These are phyloP conservation scores for Psidium friedrichsthalianum DNA, from an alignment of 345 rosid genomes.

Conservation along the genomic window DNA sequence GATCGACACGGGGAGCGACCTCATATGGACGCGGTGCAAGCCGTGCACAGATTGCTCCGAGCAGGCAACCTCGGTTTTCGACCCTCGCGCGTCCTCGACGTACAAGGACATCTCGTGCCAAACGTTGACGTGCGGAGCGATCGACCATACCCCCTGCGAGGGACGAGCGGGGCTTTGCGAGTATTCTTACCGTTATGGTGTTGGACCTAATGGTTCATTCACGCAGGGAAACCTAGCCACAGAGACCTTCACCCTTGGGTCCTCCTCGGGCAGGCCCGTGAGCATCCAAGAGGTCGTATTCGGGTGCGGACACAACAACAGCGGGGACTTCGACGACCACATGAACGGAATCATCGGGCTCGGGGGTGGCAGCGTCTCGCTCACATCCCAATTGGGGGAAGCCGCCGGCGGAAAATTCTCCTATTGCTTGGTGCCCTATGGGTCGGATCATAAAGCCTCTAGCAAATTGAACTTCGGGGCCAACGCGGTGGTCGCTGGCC, in stretches of 20 bases:
- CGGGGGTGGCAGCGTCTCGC: slow-evolving; percentile 6
- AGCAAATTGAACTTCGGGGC: slow-evolving; percentile 19
- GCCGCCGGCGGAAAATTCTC: slow-evolving; percentile 34
- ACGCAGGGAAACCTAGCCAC: slow-evolving; percentile 26
- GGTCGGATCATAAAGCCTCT: background rate
- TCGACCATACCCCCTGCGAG: background rate
- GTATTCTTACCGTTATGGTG: too few species aligned
- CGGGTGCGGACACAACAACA: slow-evolving; percentile 20
- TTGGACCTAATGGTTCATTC: too few species aligned
- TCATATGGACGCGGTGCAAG: slow-evolving; percentile 26
- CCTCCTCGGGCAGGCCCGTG: background rate
- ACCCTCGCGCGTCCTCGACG: slow-evolving; percentile 11
- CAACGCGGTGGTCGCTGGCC: slow-evolving; percentile 5
- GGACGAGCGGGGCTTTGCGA: background rate
- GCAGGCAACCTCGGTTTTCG: slow-evolving; percentile 21
- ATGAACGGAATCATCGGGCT: slow-evolving; percentile 18
- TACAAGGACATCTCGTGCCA: slow-evolving; percentile 20
- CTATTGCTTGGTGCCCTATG: slow-evolving; percentile 40
- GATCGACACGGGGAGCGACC: slow-evolving; percentile 14
- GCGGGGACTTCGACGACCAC: background rate
- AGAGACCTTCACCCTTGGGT: slow-evolving; percentile 5
- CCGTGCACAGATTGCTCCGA: slow-evolving; percentile 21
- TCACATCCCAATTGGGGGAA: slow-evolving; percentile 8
- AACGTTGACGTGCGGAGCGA: slow-evolving; percentile 8
- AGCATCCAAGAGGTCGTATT: background rate